Percentiles rank a stretch among this genome's conserved stretches.
phyloP scores from a whole-genome alignment of 2,329 filamentous ascomycete genomes.

The Rasamsonia emersonii region DNA sequence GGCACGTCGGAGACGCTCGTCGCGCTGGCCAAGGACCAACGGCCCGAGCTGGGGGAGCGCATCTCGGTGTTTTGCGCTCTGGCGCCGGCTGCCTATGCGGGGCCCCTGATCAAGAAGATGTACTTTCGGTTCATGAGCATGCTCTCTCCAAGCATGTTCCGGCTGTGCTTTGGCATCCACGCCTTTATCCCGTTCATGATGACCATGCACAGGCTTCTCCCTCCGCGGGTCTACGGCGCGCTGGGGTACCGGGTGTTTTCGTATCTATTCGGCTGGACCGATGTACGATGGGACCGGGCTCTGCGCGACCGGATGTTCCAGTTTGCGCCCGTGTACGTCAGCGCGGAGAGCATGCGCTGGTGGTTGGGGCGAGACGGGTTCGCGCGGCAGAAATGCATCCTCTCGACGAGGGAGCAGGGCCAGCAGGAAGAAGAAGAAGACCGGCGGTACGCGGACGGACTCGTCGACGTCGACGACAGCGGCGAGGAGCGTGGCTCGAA shows the following conservation, averaged over 20 bases:
- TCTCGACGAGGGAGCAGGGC: slow-evolving; percentile 67
- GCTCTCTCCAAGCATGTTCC: slow-evolving; percentile 67
- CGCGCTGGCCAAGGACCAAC: slow-evolving; percentile 79
- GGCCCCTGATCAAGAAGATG: slow-evolving; percentile 72
- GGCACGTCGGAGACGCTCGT: slow-evolving; percentile 85
- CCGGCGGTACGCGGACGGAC: slow-evolving; percentile 15
- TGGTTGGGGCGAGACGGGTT: slow-evolving; percentile 88
- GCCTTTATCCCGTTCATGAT: slow-evolving; percentile 93
- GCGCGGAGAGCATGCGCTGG: slow-evolving; percentile 86
- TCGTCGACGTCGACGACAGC: slow-evolving; percentile 8
- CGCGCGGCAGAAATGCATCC: slow-evolving; percentile 73
- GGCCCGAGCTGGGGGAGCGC: slow-evolving; percentile 72
- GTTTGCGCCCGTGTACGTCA: slow-evolving; percentile 85
- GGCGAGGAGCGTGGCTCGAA: slow-evolving; percentile 33
- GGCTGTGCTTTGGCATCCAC: slow-evolving; percentile 81
- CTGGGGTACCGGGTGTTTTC: slow-evolving; percentile 84
- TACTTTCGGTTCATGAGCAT: slow-evolving; percentile 88
- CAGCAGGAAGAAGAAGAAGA: slow-evolving; percentile 47
- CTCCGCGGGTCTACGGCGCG: slow-evolving; percentile 62
- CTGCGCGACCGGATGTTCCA: slow-evolving; percentile 79
- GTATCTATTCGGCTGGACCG: slow-evolving; percentile 82
- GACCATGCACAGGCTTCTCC: slow-evolving; percentile 62
- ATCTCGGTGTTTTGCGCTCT: slow-evolving; percentile 86
- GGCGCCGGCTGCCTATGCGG: slow-evolving; percentile 83
- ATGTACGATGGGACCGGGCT: slow-evolving; percentile 73